Evolutionary conservation across 2,329 filamentous ascomycete species (phyloP), one percentile per base, ranked within the genome.

Genomic region (Dendrostoma leiphaemia): DNA sequence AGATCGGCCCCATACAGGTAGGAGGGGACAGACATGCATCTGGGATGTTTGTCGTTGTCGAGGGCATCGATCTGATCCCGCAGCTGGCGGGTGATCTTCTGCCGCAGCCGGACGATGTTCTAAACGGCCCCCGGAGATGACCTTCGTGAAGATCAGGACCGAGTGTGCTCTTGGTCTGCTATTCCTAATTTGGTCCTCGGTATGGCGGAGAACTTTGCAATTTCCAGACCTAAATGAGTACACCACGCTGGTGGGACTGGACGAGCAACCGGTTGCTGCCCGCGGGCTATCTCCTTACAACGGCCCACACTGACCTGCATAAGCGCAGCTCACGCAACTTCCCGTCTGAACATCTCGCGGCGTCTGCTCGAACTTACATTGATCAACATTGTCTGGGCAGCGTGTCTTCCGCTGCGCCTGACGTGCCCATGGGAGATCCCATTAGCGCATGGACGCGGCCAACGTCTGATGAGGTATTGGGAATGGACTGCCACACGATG

Each of bases 311-410:
- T 53, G 38, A 44, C 53, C 29, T 60, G 56, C 56, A 55, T 54
- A 59, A 58, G 60, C 59, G 62, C 56, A 64, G 52, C 50, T 57
- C 52, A 51, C 44, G 50, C 40, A 50, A 41, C 51, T 53, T 52
- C 38, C 55, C 40, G 32, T 46, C 37, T 40, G 21, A 32, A 31
- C 17, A 48, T 49, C 37, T 41, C 24, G 19, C 40, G 44, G 29
- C 38, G 28, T 28, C 45, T 32, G 45, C 21, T 37, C 21, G 23
- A 41, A 48, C 31, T 43, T 26, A 21, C 29, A 35, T 34, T 34
- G 48, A 45, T 38, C n/a, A n/a, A n/a, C n/a, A n/a, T n/a, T n/a
- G n/a, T n/a, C n/a, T n/a, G n/a, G n/a, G n/a, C n/a, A n/a, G n/a
- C n/a, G n/a, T n/a, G n/a, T n/a, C n/a, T n/a, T n/a, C n/a, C n/a